Evolutionary conservation across 768 basidiomycete genomes (phyloP), one percentile per base, ranked within the genome.

Genomic region (Fomitopsis pulvina): DNA sequence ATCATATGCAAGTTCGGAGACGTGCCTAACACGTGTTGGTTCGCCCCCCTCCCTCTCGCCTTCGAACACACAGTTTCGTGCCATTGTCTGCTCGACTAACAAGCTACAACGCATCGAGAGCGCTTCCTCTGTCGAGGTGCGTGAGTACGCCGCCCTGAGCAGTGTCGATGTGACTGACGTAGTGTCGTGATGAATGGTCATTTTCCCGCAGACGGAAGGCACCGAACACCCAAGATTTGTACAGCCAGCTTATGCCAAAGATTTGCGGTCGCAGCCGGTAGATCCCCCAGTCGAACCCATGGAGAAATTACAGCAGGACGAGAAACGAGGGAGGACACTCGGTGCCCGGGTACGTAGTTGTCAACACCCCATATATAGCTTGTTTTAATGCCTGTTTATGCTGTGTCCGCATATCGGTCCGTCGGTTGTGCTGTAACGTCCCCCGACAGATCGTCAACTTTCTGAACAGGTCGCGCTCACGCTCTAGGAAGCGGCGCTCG

Each of bases 371-470:
- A 55, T 56, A 56, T 49, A 41, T 57, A 41, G 55, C 57, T 52
- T 57, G 14, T 30, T 5, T 14, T 37, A 5, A 37, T 18, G 5
- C 14, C 7, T 18, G 34, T 5, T 7, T 14, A 18, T 14, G 14
- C 34, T 6, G 4, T 6, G 4, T 5, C n/a, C n/a, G n/a, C n/a
- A n/a, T n/a, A n/a, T n/a, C n/a, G n/a, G n/a, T n/a, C 14, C 14
- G 14, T 37, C 34, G 6, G 4, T 16, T 18, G 16, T 16, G 18
- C 24, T 26, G 8, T 55, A 41, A 47, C n/a, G 57, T 49, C 14
- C 34, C 6, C 30, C 42, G 30, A 24, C 57, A 87, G 85, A 66
- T 87, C 59, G 81, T 77, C 57, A 75, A 71, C 24, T 84, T 87
- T 66, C 68, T 73, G 45, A 64, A 57, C 54, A 66, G 65, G 48